Evolutionary conservation across 2,329 filamentous ascomycete species (phyloP).

Genomic region (Chrysoporthe puriensis): DNA sequence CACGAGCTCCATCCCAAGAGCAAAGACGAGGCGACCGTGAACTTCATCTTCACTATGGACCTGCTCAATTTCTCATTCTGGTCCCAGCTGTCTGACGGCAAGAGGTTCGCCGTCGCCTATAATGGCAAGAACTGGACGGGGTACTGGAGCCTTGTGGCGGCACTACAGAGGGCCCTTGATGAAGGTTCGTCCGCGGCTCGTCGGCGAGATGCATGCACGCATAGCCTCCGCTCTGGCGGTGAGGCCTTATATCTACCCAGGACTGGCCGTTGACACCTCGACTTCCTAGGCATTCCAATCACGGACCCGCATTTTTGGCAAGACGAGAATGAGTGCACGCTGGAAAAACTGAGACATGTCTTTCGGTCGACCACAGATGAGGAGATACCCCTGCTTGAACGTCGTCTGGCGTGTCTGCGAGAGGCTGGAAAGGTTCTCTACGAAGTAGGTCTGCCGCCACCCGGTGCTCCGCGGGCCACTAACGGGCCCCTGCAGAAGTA

Average conservation of each 20-base stretch:
- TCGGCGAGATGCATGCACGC: background rate
- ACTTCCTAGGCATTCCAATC: constrained; percentile 73
- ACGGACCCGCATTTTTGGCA: constrained; percentile 88
- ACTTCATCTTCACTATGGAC: constrained; percentile 98
- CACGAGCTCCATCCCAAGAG: constrained; percentile 88
- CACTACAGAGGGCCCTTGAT: constrained; percentile 83
- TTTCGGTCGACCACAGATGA: constrained; percentile 88
- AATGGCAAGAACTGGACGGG: constrained; percentile 83
- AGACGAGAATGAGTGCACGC: constrained; percentile 73
- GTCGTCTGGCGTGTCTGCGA: constrained; percentile 77
- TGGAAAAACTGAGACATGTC: constrained; percentile 73
- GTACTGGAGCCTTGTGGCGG: constrained; percentile 92
- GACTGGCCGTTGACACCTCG: constrained; percentile 16
- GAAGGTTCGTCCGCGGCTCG: constrained; percentile 62
- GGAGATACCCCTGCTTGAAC: constrained; percentile 79
- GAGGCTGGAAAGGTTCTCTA: constrained; percentile 82
- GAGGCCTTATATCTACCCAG: constrained; percentile 27
- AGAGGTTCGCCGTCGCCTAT: constrained; percentile 84
- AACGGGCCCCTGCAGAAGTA: constrained; percentile 62
- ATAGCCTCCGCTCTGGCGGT: background rate
- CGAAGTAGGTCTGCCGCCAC: constrained; percentile 58
- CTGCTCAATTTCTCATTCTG: constrained; percentile 97
- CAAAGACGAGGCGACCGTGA: constrained; percentile 78
- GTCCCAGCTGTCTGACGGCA: constrained; percentile 71
- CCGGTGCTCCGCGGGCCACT: constrained; percentile 16